Conservation (phyloP, 208 protist genomes). For the Wallacemonas collosoma region DNA sequence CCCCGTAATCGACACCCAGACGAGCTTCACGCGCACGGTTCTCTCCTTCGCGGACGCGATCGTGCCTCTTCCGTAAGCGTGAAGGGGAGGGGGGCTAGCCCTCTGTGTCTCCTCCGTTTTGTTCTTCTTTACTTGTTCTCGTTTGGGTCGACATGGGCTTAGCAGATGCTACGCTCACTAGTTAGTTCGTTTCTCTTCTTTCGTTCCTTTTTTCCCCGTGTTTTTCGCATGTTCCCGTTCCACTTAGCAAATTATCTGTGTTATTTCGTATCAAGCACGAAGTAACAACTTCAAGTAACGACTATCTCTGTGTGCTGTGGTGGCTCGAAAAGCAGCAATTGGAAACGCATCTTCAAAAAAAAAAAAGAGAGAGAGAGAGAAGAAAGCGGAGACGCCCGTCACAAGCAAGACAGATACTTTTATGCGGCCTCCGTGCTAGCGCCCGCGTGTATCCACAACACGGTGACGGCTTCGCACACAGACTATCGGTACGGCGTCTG, state of each 20-base stretch:
- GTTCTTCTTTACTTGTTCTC: not conserved
- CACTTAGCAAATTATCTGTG: not conserved
- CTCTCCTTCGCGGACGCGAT: conserved; percentile 82
- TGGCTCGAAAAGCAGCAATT: not conserved
- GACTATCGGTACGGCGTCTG: no score
- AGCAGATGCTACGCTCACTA: conserved; percentile 2
- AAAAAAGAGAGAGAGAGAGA: no score
- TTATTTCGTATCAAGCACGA: not conserved
- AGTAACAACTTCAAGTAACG: no score
- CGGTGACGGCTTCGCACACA: no score
- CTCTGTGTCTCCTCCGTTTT: conserved; percentile 17
- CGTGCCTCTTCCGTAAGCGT: conserved; percentile 82
- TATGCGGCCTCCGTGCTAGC: no score
- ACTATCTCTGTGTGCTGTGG: not conserved
- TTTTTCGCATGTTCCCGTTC: not conserved
- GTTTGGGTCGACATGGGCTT: not conserved
- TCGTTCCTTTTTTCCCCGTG: not conserved
- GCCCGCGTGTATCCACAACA: no score
- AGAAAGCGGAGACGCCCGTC: no score
- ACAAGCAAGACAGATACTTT: no score
- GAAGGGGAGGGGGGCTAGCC: not conserved
- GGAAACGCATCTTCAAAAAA: no score
- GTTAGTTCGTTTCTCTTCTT: conserved; percentile 16
- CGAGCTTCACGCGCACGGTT: conserved; percentile 73
- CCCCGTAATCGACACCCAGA: conserved; percentile 84